phyloP scores from a whole-genome alignment of 139 green algal species.

The Chlamydomonas asymmetrica region DNA sequence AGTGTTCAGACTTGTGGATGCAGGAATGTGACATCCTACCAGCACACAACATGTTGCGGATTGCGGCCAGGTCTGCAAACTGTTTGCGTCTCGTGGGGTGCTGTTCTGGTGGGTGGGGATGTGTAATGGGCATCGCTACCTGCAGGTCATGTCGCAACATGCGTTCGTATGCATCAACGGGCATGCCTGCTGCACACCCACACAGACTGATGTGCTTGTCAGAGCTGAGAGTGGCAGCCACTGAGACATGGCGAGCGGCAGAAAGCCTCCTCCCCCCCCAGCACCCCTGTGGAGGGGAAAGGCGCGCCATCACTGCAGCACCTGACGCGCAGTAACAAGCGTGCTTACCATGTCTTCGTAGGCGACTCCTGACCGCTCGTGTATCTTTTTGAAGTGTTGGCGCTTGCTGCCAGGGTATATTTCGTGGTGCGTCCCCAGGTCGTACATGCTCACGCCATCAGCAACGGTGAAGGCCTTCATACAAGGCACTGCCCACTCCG shows the following conservation, averaged over 20 bases:
- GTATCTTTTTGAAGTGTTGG: constrained; percentile 65
- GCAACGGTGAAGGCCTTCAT: constrained; percentile 53
- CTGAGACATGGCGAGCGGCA: too few relatives aligned
- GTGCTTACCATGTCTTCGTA: constrained; percentile 71
- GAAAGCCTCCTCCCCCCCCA: background rate
- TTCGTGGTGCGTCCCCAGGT: constrained; percentile 40
- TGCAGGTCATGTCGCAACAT: background rate
- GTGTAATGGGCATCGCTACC: too few relatives aligned
- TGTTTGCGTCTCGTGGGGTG: too few relatives aligned
- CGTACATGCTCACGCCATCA: constrained; percentile 16
- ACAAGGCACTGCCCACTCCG: constrained; percentile 58
- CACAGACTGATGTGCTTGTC: background rate
- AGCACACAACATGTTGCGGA: too few relatives aligned
- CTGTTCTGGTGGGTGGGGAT: too few relatives aligned
- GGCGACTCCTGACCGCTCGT: constrained; percentile 41
- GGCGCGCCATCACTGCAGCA: too few relatives aligned
- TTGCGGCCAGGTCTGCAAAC: too few relatives aligned
- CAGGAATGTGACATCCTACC: background rate
- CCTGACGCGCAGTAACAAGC: too few relatives aligned
- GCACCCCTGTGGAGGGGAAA: background rate
- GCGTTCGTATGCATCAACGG: background rate
- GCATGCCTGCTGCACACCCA: background rate
- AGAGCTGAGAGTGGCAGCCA: too few relatives aligned
- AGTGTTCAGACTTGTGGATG: background rate
- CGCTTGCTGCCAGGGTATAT: constrained; percentile 67